Evolutionary conservation across 805 yeast genomes (phyloP).

Genomic region (Lipomyces yamanashiensis): DNA sequence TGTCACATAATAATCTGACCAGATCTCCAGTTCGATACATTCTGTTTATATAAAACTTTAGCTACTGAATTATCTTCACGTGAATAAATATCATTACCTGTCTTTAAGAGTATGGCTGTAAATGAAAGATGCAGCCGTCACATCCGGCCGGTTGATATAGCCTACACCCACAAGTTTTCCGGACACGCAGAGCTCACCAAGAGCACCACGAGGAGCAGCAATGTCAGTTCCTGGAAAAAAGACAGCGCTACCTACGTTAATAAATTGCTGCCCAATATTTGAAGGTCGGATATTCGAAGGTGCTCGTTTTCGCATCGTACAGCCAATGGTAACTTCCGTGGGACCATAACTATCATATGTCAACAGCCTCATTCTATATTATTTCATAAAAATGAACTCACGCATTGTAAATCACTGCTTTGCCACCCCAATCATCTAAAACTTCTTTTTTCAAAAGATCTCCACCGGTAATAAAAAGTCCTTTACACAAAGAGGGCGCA

Average conservation of each 20-base stretch:
- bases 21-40: constrained; percentile 41
- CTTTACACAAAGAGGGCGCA: constrained; percentile 35
- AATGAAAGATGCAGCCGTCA: constrained; percentile 35
- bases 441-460: constrained; percentile 39
- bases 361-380: not conserved
- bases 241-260: constrained; percentile 38
- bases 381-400: constrained; percentile 3
- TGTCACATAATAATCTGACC: constrained; percentile 38
- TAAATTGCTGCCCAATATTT: constrained; percentile 39
- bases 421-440: constrained; percentile 39
- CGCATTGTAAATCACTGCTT: constrained; percentile 38
- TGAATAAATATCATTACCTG: constrained; percentile 13
- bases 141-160: constrained; percentile 38
- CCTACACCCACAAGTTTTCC: constrained; percentile 43
- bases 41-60: not conserved
- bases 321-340: constrained; percentile 41
- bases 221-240: constrained; percentile 21
- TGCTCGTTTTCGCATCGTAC: constrained; percentile 37
- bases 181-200: constrained; percentile 43
- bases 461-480: constrained; percentile 42
- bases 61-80: not conserved
- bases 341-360: constrained; percentile 36
- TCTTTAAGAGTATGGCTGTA: constrained; percentile 9
- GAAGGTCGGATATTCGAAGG: constrained; percentile 35
- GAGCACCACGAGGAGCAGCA: constrained; percentile 39